Conservation (phyloP, 176 grass and related monocot genomes). For the Alopecurus myosuroides region DNA sequence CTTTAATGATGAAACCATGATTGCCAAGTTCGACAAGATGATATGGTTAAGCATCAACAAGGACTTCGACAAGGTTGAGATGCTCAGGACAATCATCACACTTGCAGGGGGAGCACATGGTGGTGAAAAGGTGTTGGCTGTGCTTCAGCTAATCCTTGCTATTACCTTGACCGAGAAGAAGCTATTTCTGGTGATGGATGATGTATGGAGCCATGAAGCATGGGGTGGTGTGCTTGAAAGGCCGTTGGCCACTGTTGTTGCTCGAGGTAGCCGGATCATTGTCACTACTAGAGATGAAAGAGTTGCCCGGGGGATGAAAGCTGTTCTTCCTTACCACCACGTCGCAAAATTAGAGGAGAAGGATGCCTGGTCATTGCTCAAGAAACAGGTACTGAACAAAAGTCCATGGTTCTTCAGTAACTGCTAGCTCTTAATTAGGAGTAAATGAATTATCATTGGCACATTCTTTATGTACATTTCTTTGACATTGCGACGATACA, state of each 20-base stretch:
- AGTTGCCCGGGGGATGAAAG: not conserved
- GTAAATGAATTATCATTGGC: not conserved
- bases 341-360: not conserved
- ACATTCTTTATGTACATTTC: not conserved
- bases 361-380: conserved; percentile 15
- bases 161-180: not conserved
- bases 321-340: not conserved
- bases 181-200: not conserved
- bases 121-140: not conserved
- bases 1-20: not conserved
- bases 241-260: not conserved
- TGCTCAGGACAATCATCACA: not conserved
- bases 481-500: not conserved
- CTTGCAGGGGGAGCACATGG: not conserved
- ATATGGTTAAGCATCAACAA: conserved; percentile 30
- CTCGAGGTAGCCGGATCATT: not conserved
- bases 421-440: not conserved
- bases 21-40: not conserved
- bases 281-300: not conserved
- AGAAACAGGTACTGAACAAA: not conserved
- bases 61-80: not conserved
- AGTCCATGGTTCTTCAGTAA: not conserved
- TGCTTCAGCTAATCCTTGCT: not conserved
- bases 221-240: not conserved
- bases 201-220: not conserved